Evolutionary conservation across 2,329 filamentous ascomycete genomes (phyloP).

Genomic region (Fusarium succisae): DNA sequence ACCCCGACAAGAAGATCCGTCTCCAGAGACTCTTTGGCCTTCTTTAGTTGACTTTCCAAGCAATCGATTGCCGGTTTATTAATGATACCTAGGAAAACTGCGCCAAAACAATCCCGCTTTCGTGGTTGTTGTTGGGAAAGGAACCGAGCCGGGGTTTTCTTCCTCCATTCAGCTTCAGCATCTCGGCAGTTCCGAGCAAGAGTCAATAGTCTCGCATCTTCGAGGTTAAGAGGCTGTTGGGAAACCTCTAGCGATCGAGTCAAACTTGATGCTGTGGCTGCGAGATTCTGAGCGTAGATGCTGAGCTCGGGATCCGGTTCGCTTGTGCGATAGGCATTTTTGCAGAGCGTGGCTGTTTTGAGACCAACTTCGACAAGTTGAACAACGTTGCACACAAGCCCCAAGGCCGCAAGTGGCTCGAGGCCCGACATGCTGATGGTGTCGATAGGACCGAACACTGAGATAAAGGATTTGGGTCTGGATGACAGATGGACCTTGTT

Average conservation of each 20-base stretch:
- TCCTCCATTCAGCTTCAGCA: not conserved
- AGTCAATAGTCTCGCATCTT: accelerated
- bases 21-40: not conserved
- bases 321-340: accelerated
- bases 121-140: not conserved
- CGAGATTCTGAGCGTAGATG: accelerated
- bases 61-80: accelerated
- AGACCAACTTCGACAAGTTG: accelerated
- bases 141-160: accelerated
- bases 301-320: accelerated
- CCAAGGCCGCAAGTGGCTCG: not conserved
- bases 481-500: too few relatives aligned
- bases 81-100: accelerated
- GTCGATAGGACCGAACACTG: too few relatives aligned
- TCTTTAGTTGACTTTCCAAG: accelerated
- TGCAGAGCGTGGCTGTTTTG: not conserved
- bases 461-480: too few relatives aligned
- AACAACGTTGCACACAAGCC: accelerated
- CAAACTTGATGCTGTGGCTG: accelerated
- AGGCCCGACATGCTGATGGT: not conserved
- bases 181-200: accelerated
- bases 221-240: accelerated
- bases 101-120: accelerated
- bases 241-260: accelerated
- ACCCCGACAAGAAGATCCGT: accelerated